Base-by-base conservation (phyloP, 352 stramenopile species). In the Phytophthora pseudosyringae region DNA sequence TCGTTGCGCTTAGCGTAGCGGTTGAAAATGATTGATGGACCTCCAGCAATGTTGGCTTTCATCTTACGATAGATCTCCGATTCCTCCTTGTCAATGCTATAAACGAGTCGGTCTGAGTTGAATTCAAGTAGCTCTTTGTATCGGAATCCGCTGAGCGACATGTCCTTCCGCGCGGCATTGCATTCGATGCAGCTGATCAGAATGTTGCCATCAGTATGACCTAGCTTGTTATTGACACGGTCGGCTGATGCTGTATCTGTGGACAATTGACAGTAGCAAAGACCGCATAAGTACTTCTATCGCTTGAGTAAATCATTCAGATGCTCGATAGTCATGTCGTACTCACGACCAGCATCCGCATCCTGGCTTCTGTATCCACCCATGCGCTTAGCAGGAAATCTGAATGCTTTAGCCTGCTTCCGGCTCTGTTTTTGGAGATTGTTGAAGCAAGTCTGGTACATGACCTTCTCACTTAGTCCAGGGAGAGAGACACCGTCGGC, bases 161-260 rank as follows among this genome's bases (percentile, higher is more conserved):
- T 21, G 21, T 21, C 21, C 21, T 21, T 21, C 1, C 21, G 21
- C 1, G 21, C 21, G 21, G 2, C 21, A 21, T 21, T 21, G 21
- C 21, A 21, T 21, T 21, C 21, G 21, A 21, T 21, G 2, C 21
- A 21, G 21, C 21, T 21, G 21, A 21, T 21, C 21, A 21, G 2
- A 2, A 21, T 21, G 21, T 21, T 21, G 1, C 21, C 21, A 2
- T 21, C 21, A 2, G 2, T 21, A 21, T 21, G 21, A 21, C 21
- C 21, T 21, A 21, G 21, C 21, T 21, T 21, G 21, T 21, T 21
- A 2, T 21, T 21, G 1, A 21, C 21, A 2, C 21, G 21, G 2
- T 76, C 67, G 32, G 35, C 66, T n/a, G 71, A 76, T 9, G 12
- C 59, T 15, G 32, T 78, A 10, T 72, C 43, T 26, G 31, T 50